phyloP scores from a whole-genome alignment of 2,329 filamentous ascomycete genomes.

The Talaromyces sp. region DNA sequence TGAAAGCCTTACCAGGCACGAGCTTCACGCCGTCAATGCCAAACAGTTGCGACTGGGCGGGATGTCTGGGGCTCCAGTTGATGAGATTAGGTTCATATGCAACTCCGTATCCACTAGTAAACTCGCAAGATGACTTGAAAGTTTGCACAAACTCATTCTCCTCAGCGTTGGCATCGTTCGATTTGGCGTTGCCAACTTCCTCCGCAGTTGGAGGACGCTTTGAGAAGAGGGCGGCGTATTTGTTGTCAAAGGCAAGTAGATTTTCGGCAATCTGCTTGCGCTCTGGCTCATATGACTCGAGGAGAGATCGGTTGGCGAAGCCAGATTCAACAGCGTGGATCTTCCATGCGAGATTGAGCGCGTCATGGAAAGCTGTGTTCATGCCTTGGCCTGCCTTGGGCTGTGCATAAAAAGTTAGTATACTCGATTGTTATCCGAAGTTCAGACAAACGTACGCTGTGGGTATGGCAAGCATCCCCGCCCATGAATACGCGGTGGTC shows the following conservation, averaged over 20 bases:
- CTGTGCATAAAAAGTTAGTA: slow-evolving; percentile 22
- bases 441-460: slow-evolving; percentile 39
- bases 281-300: slow-evolving; percentile 82
- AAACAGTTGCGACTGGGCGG: slow-evolving; percentile 65
- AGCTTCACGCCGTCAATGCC: slow-evolving; percentile 62
- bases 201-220: slow-evolving; percentile 66
- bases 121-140: slow-evolving; percentile 87
- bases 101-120: slow-evolving; percentile 88
- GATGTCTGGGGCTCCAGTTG: slow-evolving; percentile 74
- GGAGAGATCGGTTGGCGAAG: slow-evolving; percentile 67
- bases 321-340: slow-evolving; percentile 84
- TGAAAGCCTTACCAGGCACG: slow-evolving; percentile 68
- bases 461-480: slow-evolving; percentile 60
- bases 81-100: slow-evolving; percentile 75
- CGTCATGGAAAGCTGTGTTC: slow-evolving; percentile 58
- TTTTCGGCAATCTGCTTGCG: slow-evolving; percentile 79
- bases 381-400: slow-evolving; percentile 62
- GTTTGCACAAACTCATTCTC: slow-evolving; percentile 76
- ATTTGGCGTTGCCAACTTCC: slow-evolving; percentile 64
- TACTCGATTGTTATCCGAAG: background rate
- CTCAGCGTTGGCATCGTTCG: slow-evolving; percentile 27
- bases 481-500: slow-evolving; percentile 63
- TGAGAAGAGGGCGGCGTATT: slow-evolving; percentile 86
- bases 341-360: slow-evolving; percentile 92
- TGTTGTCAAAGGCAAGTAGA: slow-evolving; percentile 78